Conservation (phyloP, 1,284 basidiomycete species). For the Hemileia vastatrix region DNA sequence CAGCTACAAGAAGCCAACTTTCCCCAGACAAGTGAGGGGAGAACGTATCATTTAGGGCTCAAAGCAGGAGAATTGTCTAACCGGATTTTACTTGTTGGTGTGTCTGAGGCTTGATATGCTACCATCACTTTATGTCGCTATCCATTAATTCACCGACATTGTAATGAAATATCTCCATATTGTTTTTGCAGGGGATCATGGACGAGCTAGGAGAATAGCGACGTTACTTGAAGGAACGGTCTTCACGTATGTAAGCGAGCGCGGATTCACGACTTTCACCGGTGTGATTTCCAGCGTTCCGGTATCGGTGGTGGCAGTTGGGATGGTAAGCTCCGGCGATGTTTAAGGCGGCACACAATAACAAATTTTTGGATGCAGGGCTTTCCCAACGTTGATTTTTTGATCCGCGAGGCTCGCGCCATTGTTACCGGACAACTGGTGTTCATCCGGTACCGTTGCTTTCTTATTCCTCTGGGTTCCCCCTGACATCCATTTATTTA, state of each 20-base stretch:
- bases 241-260: conserved; percentile 9
- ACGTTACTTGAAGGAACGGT: conserved; percentile 1
- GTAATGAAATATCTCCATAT: not conserved
- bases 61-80: conserved; percentile 15
- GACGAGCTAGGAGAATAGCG: conserved; percentile 6
- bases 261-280: conserved; percentile 18
- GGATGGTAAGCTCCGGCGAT: conserved; percentile 4
- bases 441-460: conserved; percentile 1
- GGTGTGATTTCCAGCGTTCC: conserved; percentile 11
- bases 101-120: too few relatives aligned
- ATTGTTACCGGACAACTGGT: conserved; percentile 9
- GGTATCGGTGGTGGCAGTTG: conserved; percentile 12
- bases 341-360: not conserved
- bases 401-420: conserved; percentile 6
- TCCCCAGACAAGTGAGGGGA: conserved; percentile 10
- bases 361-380: not conserved
- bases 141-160: not conserved
- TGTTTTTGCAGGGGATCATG: conserved; percentile 4
- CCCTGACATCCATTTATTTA: too few relatives aligned
- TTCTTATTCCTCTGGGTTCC: too few relatives aligned
- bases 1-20: conserved; percentile 10
- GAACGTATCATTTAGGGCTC: conserved; percentile 9
- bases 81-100: conserved; percentile 13
- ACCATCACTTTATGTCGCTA: too few relatives aligned
- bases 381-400: conserved; percentile 15